Percentiles rank a stretch among this genome's conserved stretches.
Conservation (phyloP, 108 stramenopile genomes). For the Nitzschia putrida region DNA sequence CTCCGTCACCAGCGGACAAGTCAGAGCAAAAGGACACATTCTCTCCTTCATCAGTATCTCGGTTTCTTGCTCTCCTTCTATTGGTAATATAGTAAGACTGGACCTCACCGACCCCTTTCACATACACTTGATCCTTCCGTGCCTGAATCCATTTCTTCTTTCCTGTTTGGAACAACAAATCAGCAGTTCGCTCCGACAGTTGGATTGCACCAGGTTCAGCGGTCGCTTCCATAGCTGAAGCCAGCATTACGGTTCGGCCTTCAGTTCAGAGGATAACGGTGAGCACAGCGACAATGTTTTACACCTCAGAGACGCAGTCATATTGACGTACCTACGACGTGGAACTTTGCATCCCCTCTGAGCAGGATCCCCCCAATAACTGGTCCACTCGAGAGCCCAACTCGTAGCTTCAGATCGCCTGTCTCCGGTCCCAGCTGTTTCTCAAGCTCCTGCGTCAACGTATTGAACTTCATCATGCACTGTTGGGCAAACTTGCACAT, state of each 20-base stretch:
- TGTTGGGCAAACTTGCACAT: constrained; percentile 25
- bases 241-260: constrained; percentile 11
- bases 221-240: constrained; percentile 6
- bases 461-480: constrained; percentile 10
- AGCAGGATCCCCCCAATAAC: constrained; percentile 19
- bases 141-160: constrained; percentile 21
- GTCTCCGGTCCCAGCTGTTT: constrained; percentile 22
- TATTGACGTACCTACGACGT: constrained; percentile 13
- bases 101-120: constrained; percentile 19
- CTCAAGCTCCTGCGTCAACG: constrained; percentile 14
- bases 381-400: constrained; percentile 22
- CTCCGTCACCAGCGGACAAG: constrained; percentile 32
- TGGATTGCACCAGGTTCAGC: constrained; percentile 9
- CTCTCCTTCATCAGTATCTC: background rate
- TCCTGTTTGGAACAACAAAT: constrained; percentile 11
- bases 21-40: constrained; percentile 19
- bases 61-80: background rate
- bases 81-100: constrained; percentile 29
- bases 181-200: constrained; percentile 14
- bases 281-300: background rate
- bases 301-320: background rate
- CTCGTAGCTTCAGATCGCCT: constrained; percentile 10
- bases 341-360: constrained; percentile 15
- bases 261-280: background rate
- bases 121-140: constrained; percentile 21